phyloP scores from a whole-genome alignment of 116 monocot genomes.

The Phalaenopsis hybrid region DNA sequence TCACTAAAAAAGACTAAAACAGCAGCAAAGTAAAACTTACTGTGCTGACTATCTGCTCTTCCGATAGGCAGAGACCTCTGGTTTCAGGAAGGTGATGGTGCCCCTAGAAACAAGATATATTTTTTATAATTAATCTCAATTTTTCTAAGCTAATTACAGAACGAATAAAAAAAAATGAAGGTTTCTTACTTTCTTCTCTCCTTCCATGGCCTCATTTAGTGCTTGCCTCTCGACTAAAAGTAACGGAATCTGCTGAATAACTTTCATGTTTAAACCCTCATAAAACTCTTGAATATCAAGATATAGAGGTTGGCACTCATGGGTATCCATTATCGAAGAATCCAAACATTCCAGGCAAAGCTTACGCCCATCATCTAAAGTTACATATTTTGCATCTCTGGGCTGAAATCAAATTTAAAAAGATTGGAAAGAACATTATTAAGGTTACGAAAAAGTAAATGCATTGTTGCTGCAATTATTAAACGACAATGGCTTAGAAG shows the following conservation, averaged over 20 bases:
- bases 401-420: slow-evolving; percentile 35
- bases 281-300: slow-evolving; percentile 80
- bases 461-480: not conserved
- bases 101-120: slow-evolving; percentile 33
- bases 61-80: slow-evolving; percentile 81
- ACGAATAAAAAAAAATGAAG: not conserved
- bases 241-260: slow-evolving; percentile 75
- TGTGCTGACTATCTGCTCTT: slow-evolving; percentile 71
- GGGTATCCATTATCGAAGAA: slow-evolving; percentile 80
- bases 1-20: not conserved
- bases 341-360: slow-evolving; percentile 86
- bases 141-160: not conserved
- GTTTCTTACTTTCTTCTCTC: slow-evolving; percentile 63
- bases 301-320: slow-evolving; percentile 86
- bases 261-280: slow-evolving; percentile 91
- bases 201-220: slow-evolving; percentile 88
- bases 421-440: not conserved
- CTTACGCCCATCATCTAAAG: slow-evolving; percentile 79
- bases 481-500: no score
- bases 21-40: slow-evolving; percentile 23
- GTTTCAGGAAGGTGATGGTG: slow-evolving; percentile 82
- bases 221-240: slow-evolving; percentile 33
- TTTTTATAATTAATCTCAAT: not conserved
- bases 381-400: slow-evolving; percentile 60
- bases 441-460: not conserved